Percentiles rank a stretch among this genome's conserved stretches.
phyloP scores from a whole-genome alignment of 352 stramenopile species.

The Thraustochytrium striatum region DNA sequence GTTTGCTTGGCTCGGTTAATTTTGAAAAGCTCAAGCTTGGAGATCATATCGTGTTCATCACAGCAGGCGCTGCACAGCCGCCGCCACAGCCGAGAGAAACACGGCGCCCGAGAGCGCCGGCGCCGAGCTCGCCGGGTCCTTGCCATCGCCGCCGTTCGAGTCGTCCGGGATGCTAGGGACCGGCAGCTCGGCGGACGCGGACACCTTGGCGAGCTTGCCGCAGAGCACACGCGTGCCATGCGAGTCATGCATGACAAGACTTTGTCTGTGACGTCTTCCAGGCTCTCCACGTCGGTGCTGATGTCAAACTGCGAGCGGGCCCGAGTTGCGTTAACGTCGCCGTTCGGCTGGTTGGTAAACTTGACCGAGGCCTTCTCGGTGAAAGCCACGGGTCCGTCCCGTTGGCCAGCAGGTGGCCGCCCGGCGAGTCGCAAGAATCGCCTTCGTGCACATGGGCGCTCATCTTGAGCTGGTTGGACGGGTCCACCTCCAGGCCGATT shows the following conservation, averaged over 20 bases:
- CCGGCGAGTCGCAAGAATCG: not conserved
- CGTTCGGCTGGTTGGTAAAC: not conserved
- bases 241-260: not conserved
- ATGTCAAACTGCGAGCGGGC: not conserved
- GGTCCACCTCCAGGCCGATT: not conserved
- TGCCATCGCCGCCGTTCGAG: too few species aligned
- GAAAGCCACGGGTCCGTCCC: not conserved
- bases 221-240: not conserved
- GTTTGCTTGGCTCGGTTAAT: too few species aligned
- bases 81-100: too few species aligned
- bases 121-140: too few species aligned
- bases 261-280: not conserved
- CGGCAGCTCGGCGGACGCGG: too few species aligned
- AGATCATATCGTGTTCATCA: too few species aligned
- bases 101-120: too few species aligned
- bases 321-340: not conserved
- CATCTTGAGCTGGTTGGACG: not conserved
- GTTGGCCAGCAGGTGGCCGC: not conserved
- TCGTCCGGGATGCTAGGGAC: too few species aligned
- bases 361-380: not conserved
- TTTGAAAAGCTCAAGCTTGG: too few species aligned
- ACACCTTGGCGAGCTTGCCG: not conserved
- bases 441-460: not conserved
- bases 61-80: too few species aligned
- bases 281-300: not conserved